Conservation (phyloP, 306 rosid species). For the Hippophae rhamnoides region DNA sequence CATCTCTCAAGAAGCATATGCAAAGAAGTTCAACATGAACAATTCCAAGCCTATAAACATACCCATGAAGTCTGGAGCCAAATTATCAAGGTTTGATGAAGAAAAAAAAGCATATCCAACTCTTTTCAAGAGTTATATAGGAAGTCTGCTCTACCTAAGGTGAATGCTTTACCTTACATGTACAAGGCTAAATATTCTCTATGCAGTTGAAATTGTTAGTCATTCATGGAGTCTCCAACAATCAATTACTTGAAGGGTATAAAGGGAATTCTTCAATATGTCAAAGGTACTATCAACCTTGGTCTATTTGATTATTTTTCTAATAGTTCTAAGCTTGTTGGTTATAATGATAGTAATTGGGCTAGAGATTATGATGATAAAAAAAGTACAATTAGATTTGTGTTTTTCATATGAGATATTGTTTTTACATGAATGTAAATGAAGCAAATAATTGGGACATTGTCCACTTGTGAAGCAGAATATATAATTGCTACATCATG, state of each 20-base stretch:
- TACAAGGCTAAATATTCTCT: neutral
- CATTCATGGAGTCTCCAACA: neutral
- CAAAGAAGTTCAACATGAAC: neutral
- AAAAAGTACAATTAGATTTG: neutral
- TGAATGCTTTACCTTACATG: neutral
- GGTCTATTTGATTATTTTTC: neutral
- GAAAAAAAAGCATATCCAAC: neutral
- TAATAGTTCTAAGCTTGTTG: neutral
- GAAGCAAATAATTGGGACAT: too few relatives aligned
- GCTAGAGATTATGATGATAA: neutral
- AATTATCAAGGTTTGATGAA: neutral
- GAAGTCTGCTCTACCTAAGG: too few relatives aligned
- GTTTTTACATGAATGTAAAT: too few relatives aligned
- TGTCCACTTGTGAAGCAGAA: too few relatives aligned
- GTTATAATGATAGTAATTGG: neutral
- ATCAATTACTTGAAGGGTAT: neutral
- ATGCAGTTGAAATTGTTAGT: neutral
- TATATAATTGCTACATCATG: too few relatives aligned
- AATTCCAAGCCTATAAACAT: neutral
- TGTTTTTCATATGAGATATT: too few relatives aligned
- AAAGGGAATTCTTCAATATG: neutral
- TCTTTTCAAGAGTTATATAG: too few relatives aligned
- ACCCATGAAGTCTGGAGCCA: neutral
- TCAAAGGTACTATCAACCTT: neutral
- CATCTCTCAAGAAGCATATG: neutral